Percentiles rank a stretch among this genome's conserved stretches.
Evolutionary conservation across 805 yeast genomes (phyloP).

Genomic region (Diddensiella santjacobensis): DNA sequence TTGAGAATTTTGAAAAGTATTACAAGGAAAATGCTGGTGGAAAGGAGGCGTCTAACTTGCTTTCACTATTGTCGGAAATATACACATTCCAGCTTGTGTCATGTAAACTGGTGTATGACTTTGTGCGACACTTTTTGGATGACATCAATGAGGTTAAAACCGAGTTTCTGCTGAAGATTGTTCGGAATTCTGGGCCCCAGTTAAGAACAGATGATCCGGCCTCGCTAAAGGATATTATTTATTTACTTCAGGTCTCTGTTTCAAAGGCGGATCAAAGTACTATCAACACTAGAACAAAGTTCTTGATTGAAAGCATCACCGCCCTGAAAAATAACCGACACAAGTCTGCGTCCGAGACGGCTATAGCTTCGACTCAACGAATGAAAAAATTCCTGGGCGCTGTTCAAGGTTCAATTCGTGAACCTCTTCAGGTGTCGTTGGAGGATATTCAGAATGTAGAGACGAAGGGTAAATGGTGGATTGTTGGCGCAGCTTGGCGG

Average conservation of each 20-base stretch:
- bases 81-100: conserved; percentile 76
- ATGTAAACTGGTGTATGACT: conserved; percentile 70
- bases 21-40: conserved; percentile 20
- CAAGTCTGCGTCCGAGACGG: conserved; percentile 49
- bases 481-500: conserved; percentile 97
- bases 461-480: conserved; percentile 96
- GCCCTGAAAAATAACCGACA: conserved; percentile 83
- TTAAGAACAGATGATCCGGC: conserved; percentile 87
- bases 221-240: conserved; percentile 74
- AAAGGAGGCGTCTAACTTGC: conserved; percentile 58
- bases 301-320: conserved; percentile 78
- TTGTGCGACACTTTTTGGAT: conserved; percentile 49
- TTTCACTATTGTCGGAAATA: conserved; percentile 70
- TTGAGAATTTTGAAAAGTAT: conserved; percentile 58
- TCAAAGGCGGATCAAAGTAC: conserved; percentile 36
- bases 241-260: conserved; percentile 49
- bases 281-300: conserved; percentile 63
- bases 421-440: conserved; percentile 79
- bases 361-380: conserved; percentile 50
- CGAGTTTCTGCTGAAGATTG: conserved; percentile 67
- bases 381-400: conserved; percentile 62
- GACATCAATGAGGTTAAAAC: conserved; percentile 68
- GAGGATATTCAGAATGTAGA: conserved; percentile 76
- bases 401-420: conserved; percentile 46
- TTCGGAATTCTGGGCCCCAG: conserved; percentile 75